phyloP scores from a whole-genome alignment of 805 yeast species.

The Candida glaebosa region DNA sequence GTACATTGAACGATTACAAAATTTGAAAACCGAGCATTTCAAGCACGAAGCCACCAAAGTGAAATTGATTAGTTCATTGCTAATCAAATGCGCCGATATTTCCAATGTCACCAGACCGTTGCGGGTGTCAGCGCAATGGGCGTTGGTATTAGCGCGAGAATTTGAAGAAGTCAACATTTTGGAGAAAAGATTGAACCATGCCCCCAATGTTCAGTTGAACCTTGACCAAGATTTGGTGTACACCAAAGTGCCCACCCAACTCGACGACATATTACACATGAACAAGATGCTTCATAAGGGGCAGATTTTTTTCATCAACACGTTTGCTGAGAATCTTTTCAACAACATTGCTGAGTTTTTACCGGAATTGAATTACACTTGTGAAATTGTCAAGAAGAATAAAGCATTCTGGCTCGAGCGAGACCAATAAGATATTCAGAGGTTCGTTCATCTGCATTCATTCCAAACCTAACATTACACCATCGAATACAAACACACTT shows the following conservation, averaged over 20 bases:
- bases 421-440: constrained; percentile 4
- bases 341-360: constrained; percentile 55
- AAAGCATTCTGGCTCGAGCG: constrained; percentile 49
- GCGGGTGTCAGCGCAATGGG: constrained; percentile 80
- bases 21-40: constrained; percentile 12
- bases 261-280: constrained; percentile 42
- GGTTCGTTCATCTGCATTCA: background rate
- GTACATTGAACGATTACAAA: constrained; percentile 54
- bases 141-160: constrained; percentile 71
- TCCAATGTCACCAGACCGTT: constrained; percentile 87
- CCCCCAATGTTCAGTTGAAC: constrained; percentile 5
- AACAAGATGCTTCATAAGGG: constrained; percentile 59
- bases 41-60: constrained; percentile 15
- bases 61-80: constrained; percentile 56
- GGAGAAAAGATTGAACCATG: constrained; percentile 29
- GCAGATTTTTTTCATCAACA: constrained; percentile 77
- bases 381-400: constrained; percentile 51
- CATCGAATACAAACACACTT: too few species aligned
- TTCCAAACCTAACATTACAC: background rate
- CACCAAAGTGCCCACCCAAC: constrained; percentile 34
- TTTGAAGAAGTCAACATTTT: constrained; percentile 63
- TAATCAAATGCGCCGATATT: constrained; percentile 93
- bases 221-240: constrained; percentile 15
- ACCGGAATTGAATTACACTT: constrained; percentile 58
- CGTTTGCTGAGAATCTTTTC: constrained; percentile 80